These are phyloP conservation scores for Allium cepa DNA, from an alignment of 106 monocot genomes.

Conservation along the genomic window DNA sequence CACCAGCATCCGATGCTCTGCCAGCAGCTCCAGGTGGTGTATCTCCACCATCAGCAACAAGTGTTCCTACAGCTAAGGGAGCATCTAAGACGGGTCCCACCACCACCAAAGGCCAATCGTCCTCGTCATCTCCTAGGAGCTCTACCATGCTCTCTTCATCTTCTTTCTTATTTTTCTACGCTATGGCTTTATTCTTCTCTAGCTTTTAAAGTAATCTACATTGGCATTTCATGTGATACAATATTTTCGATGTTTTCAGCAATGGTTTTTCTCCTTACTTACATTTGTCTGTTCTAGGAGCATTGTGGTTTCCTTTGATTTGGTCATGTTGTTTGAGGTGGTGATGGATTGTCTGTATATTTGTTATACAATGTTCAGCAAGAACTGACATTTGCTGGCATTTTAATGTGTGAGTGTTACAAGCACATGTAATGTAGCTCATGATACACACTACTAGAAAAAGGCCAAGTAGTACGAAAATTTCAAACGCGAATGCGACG, in stretches of 20 bases:
- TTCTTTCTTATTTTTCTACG: conserved; percentile 1
- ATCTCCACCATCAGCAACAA: conserved; percentile 2
- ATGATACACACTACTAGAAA: too few species aligned
- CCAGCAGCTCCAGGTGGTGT: conserved; percentile 1
- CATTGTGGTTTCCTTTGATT: too few species aligned
- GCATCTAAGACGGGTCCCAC: conserved; percentile 4
- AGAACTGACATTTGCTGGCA: too few species aligned
- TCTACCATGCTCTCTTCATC: not conserved
- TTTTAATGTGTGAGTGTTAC: too few species aligned
- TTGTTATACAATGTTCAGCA: too few species aligned
- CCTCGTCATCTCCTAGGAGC: conserved; percentile 1
- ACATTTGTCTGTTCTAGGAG: too few species aligned
- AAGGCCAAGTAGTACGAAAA: too few species aligned
- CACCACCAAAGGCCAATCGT: not conserved
- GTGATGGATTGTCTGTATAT: too few species aligned
- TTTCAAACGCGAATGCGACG: too few species aligned
- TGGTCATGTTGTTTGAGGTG: too few species aligned
- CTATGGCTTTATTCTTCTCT: not conserved
- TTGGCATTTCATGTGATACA: not conserved
- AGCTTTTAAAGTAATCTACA: conserved; percentile 4
- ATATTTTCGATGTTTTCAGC: not conserved
- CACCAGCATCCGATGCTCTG: not conserved
- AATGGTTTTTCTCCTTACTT: too few species aligned
- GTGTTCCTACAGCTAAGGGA: not conserved
- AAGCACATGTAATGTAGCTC: too few species aligned